These are phyloP conservation scores for Diaporthe sp. DNA, from an alignment of 2,329 filamentous ascomycete species.

Conservation along the genomic window DNA sequence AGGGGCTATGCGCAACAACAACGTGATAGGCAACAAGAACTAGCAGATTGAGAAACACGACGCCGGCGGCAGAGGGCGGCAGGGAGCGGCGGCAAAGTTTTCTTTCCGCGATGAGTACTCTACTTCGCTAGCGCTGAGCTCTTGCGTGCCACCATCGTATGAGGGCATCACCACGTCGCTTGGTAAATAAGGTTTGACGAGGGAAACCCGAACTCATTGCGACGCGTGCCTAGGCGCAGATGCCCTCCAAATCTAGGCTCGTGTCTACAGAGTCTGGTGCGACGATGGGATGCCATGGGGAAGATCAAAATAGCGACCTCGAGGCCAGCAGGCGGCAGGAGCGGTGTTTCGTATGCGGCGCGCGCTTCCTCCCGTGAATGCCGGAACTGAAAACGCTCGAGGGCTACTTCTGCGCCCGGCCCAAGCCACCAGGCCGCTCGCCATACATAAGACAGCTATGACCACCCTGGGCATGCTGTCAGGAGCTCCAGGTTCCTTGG, in stretches of 20 bases:
- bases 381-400: not conserved
- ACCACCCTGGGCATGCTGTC: not conserved
- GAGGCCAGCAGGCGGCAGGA: not conserved
- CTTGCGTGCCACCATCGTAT: not conserved
- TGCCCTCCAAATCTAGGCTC: too few relatives aligned
- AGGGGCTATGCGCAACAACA: not conserved
- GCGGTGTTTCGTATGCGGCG: not conserved
- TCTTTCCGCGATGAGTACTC: not conserved
- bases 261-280: not conserved
- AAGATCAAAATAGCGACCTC: conserved; percentile 8
- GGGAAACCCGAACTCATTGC: not conserved
- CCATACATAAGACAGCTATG: not conserved
- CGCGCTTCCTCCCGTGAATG: not conserved
- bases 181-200: not conserved
- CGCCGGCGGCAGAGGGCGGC: conserved; percentile 2
- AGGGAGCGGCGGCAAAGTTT: not conserved
- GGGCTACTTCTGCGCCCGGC: not conserved
- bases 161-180: not conserved
- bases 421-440: not conserved
- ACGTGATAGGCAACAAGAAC: not conserved
- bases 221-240: too few relatives aligned
- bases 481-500: not conserved
- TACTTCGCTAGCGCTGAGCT: not conserved
- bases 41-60: not conserved
- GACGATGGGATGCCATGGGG: not conserved